A percentile compares a stretch with the other conserved stretches of the same genome.
Evolutionary conservation across 805 yeast species (phyloP).

Genomic region (Cyberlindnera subsufficiens): DNA sequence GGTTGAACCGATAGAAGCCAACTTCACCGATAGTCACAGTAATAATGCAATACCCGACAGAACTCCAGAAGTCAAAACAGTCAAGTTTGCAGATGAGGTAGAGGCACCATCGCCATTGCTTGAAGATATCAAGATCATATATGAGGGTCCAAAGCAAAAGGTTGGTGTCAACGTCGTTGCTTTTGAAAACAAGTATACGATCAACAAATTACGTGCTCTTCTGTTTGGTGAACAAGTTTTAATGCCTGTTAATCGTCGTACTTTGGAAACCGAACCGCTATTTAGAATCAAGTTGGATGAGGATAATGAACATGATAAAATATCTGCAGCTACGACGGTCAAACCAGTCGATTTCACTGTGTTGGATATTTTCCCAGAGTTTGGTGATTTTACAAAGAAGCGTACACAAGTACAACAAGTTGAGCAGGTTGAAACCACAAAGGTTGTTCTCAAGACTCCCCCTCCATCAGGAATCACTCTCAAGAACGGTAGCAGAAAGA

Average conservation of each 20-base stretch:
- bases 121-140: slow-evolving; percentile 19
- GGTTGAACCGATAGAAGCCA: neutral
- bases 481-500: slow-evolving; percentile 60
- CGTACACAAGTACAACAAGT: slow-evolving; percentile 23
- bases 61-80: slow-evolving; percentile 7
- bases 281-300: slow-evolving; percentile 31
- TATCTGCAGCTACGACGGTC: slow-evolving; percentile 26
- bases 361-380: slow-evolving; percentile 38
- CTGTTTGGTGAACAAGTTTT: slow-evolving; percentile 60
- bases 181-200: slow-evolving; percentile 31
- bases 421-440: slow-evolving; percentile 34
- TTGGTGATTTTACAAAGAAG: slow-evolving; percentile 52
- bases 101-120: slow-evolving; percentile 6
- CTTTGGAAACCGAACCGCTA: slow-evolving; percentile 49
- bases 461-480: slow-evolving; percentile 72
- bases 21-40: neutral
- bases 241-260: slow-evolving; percentile 46
- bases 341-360: slow-evolving; percentile 35
- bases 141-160: slow-evolving; percentile 66
- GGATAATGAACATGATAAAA: neutral
- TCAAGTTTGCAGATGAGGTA: slow-evolving; percentile 17
- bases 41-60: neutral
- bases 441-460: slow-evolving; percentile 51
- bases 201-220: slow-evolving; percentile 3
- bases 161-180: slow-evolving; percentile 51